Percentiles rank a stretch among this genome's conserved stretches.
Evolutionary conservation across 257 asterid genomes (phyloP).

Genomic region (Linaria vulgaris): DNA sequence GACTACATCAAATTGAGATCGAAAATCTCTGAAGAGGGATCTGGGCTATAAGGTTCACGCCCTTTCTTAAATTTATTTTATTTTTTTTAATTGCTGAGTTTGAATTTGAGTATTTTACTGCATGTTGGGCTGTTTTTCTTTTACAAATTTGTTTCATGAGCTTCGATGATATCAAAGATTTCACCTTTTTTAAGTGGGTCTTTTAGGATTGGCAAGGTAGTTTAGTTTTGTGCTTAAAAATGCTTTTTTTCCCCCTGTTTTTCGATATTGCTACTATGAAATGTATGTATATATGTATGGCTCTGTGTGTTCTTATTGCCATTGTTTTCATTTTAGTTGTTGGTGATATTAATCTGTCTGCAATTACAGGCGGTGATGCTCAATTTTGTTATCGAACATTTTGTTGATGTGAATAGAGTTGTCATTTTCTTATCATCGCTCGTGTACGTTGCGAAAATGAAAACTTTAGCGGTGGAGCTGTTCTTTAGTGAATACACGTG

Average conservation of each 20-base stretch:
- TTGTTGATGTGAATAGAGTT: neutral
- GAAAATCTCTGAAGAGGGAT: constrained; percentile 31
- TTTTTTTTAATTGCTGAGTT: neutral
- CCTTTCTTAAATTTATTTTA: neutral
- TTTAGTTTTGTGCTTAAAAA: constrained; percentile 28
- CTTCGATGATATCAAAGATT: constrained; percentile 13
- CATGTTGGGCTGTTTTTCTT: neutral
- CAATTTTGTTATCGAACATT: no score
- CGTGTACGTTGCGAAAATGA: neutral
- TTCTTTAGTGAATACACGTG: constrained; percentile 10
- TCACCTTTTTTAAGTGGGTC: constrained; percentile 17
- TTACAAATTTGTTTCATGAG: constrained; percentile 7
- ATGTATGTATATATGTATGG: no score
- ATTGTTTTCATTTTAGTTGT: neutral
- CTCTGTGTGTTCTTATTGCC: neutral
- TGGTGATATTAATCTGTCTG: neutral
- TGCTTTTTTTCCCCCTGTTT: constrained; percentile 14
- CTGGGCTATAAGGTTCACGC: constrained; percentile 23
- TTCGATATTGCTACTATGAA: neutral
- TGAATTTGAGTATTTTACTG: neutral
- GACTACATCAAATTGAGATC: constrained; percentile 21
- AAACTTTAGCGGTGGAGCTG: neutral
- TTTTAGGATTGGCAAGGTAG: constrained; percentile 18
- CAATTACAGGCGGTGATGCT: no score
- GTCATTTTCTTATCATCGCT: neutral